A percentile compares a stretch with the other conserved stretches of the same genome.
These are phyloP conservation scores for Avena insularis DNA, from an alignment of 176 grass and related monocot genomes.

Conservation along the genomic window DNA sequence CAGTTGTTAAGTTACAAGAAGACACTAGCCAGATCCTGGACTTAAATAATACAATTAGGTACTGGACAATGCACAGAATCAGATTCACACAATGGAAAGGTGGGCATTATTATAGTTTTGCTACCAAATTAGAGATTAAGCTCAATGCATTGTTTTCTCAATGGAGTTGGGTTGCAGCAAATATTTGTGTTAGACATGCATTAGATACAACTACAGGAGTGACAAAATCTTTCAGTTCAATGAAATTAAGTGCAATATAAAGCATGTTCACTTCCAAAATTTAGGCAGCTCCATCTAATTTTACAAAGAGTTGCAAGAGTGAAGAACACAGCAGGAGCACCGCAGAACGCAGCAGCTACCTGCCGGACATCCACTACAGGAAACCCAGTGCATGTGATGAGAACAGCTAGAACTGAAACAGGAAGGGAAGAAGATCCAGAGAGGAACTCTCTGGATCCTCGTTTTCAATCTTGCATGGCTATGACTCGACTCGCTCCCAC, in stretches of 20 bases:
- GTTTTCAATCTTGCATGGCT: constrained; percentile 62
- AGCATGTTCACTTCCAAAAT: constrained; percentile 43
- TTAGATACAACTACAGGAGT: background rate
- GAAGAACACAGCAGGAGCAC: constrained; percentile 24
- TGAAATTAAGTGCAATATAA: background rate
- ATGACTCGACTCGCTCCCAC: constrained; percentile 90
- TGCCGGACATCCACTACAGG: constrained; percentile 7
- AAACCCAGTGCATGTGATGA: constrained; percentile 21
- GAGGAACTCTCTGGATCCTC: constrained; percentile 55
- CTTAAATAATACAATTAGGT: background rate
- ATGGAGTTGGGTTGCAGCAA: background rate
- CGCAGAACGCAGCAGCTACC: constrained; percentile 22
- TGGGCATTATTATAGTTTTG: background rate
- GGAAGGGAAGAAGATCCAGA: constrained; percentile 53
- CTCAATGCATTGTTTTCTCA: background rate
- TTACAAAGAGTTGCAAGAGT: background rate
- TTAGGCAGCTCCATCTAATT: constrained; percentile 19
- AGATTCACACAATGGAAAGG: background rate
- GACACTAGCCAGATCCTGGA: background rate
- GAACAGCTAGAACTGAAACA: constrained; percentile 33
- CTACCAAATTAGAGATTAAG: no score
- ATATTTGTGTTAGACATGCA: background rate
- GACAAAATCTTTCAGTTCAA: background rate
- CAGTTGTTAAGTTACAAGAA: background rate
- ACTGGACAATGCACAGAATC: background rate